phyloP scores from a whole-genome alignment of 805 yeast genomes.

The Ogataea corticis region DNA sequence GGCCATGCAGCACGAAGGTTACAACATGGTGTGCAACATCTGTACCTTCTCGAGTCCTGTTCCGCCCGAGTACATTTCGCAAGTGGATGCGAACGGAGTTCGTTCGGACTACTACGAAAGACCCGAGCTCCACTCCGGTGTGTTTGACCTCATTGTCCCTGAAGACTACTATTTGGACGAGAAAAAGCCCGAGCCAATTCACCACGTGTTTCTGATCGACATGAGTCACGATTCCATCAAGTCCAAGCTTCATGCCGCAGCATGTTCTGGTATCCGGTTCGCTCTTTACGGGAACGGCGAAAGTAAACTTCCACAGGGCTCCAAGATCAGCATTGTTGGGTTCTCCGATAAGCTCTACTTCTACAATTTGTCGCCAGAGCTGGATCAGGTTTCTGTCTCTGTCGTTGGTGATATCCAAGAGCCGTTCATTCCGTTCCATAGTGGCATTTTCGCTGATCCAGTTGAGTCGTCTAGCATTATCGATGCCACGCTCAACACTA shows the following conservation, averaged over 20 bases:
- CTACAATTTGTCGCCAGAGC: slow-evolving; percentile 60
- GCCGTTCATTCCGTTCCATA: slow-evolving; percentile 76
- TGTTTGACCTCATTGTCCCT: slow-evolving; percentile 84
- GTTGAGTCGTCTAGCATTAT: slow-evolving; percentile 61
- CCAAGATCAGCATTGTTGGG: slow-evolving; percentile 69
- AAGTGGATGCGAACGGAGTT: slow-evolving; percentile 59
- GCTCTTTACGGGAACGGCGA: slow-evolving; percentile 42
- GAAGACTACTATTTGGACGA: slow-evolving; percentile 59
- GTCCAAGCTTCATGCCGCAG: slow-evolving; percentile 59
- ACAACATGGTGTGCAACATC: slow-evolving; percentile 77
- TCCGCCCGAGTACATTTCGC: slow-evolving; percentile 65
- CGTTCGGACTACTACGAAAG: slow-evolving; percentile 63
- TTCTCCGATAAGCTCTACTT: slow-evolving; percentile 74
- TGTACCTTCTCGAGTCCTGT: slow-evolving; percentile 76
- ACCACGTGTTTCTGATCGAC: slow-evolving; percentile 75
- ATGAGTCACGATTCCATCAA: slow-evolving; percentile 59
- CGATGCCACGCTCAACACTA: slow-evolving; percentile 62
- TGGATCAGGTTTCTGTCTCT: slow-evolving; percentile 57
- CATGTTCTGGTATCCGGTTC: slow-evolving; percentile 69
- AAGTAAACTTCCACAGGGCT: slow-evolving; percentile 37
- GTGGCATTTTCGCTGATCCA: slow-evolving; percentile 82
- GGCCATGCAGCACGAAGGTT: slow-evolving; percentile 65
- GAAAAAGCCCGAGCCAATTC: slow-evolving; percentile 45
- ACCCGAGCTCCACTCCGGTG: slow-evolving; percentile 80
- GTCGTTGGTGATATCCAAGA: slow-evolving; percentile 71